Percentiles rank a stretch among this genome's conserved stretches.
Conservation (phyloP, 2,329 filamentous ascomycete species). For the Coniochaeta pulveracea region DNA sequence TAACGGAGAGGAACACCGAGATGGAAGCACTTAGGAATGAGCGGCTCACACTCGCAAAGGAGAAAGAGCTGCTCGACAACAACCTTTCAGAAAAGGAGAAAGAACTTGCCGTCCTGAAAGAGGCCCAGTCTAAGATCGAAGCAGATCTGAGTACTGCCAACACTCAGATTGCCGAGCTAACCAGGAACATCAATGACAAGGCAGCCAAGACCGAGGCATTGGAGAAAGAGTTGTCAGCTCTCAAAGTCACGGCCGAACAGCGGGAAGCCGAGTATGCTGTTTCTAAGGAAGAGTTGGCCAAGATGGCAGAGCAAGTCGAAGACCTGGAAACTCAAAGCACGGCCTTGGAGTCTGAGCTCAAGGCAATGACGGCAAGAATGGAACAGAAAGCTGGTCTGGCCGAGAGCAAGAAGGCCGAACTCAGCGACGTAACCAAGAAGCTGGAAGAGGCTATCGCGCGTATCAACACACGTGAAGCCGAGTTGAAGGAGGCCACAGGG, state of each 20-base stretch:
- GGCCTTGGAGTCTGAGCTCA: conserved; percentile 13
- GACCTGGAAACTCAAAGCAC: conserved; percentile 11
- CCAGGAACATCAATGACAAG: conserved; percentile 9
- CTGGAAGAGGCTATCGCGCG: conserved; percentile 9
- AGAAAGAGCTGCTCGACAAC: conserved; percentile 11
- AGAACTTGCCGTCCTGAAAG: conserved; percentile 9
- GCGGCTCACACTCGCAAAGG: conserved; percentile 12
- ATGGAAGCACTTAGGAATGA: conserved; percentile 9
- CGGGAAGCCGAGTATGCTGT: neutral
- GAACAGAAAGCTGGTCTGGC: conserved; percentile 10
- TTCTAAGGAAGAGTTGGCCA: conserved; percentile 12
- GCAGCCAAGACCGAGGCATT: conserved; percentile 4
- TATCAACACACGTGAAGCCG: conserved; percentile 10
- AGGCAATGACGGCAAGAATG: conserved; percentile 12
- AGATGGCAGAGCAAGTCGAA: conserved; percentile 9
- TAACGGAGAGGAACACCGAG: neutral
- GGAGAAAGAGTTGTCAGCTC: conserved; percentile 10
- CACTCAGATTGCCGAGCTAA: conserved; percentile 8
- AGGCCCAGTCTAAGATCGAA: conserved; percentile 12
- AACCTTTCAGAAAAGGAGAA: conserved; percentile 9
- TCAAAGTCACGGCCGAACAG: conserved; percentile 12
- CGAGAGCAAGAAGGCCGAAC: conserved; percentile 10
- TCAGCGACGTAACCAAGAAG: conserved; percentile 12
- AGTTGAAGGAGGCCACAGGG: conserved; percentile 12
- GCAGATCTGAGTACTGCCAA: conserved; percentile 12